Base-by-base conservation (phyloP, 495 filamentous ascomycete species). In the Aspergillus heteromorphus region DNA sequence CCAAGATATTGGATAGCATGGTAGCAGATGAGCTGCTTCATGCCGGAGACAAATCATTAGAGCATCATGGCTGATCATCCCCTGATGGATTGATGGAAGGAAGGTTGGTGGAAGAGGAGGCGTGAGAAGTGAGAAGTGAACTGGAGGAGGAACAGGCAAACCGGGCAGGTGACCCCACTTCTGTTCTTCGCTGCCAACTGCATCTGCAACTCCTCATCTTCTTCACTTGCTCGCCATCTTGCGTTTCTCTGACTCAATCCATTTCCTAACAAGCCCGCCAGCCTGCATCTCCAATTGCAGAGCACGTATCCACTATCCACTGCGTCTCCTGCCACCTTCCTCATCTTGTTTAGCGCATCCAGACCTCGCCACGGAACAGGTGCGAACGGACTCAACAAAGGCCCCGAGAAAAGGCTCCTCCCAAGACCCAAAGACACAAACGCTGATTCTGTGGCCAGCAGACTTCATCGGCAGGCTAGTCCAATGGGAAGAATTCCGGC, bases 251-350 rank as follows among this genome's bases (percentile, higher is more conserved):
- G 34, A 38, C 34, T 38, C 34, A 38, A 38, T 38, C 34, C 10
- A 27, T 38, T 38, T 9, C 11, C 34, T 38, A 38, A 38, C 10
- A n/a, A 14, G 40, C 40, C 19, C 8, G 8, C 2, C 8, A 5
- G 17, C 6, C 40, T 20, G 9, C 17, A 17, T 23, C n/a, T n/a
- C n/a, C n/a, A n/a, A n/a, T n/a, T n/a, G n/a, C n/a, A n/a, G n/a
- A n/a, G n/a, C 17, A 18, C 40, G 13, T 38, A 9, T 38, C 34
- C n/a, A 4, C 10, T 43, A 18, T 10, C 17, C 43, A n/a, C 21
- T 8, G 21, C 16, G 8, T 47, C 48, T 36, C 48, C 16, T 19
- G 25, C 48, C 8, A 49, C 48, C 48, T 49, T 49, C 48, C 48
- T 16, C 7, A 20, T 49, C 27, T 11, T 34, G 48, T 49, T 40